These are phyloP conservation scores for Colletotrichum sp. DNA, from an alignment of 2,329 filamentous ascomycete genomes.

Conservation along the genomic window DNA sequence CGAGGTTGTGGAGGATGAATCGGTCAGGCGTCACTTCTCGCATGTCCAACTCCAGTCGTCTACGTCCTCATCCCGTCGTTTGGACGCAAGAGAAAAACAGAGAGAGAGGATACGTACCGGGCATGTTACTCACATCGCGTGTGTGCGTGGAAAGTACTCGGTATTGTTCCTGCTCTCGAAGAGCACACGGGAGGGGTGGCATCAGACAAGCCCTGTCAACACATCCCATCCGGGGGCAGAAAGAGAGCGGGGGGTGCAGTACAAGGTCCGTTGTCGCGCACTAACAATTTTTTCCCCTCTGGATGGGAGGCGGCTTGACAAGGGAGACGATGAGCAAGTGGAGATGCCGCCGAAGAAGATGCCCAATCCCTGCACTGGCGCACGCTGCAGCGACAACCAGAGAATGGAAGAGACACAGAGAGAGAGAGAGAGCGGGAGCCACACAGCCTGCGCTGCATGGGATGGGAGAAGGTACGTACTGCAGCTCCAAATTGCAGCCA, in stretches of 20 bases:
- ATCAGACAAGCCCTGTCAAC: constrained; percentile 4
- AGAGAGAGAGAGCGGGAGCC: background rate
- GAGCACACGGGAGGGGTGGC: background rate
- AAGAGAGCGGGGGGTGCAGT: background rate
- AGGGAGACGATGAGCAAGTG: constrained; percentile 13
- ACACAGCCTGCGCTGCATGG: background rate
- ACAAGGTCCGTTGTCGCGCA: constrained; percentile 11
- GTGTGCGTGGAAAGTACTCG: background rate
- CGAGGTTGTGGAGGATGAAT: background rate
- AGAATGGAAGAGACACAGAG: background rate
- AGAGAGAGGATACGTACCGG: background rate
- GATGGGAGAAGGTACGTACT: background rate
- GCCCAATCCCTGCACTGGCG: constrained; percentile 2
- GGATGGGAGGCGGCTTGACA: background rate
- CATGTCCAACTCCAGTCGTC: background rate
- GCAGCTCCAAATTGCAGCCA: background rate
- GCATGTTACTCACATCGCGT: background rate
- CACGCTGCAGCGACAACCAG: background rate
- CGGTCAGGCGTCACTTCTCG: constrained; percentile 5
- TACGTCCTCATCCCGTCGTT: background rate
- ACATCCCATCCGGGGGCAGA: constrained; percentile 5
- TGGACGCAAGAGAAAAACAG: background rate
- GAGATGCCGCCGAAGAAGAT: constrained; percentile 15
- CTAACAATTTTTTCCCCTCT: constrained; percentile 19
- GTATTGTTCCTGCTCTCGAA: background rate